Conservation (phyloP, 1,284 basidiomycete genomes). For the Trametes sp. region DNA sequence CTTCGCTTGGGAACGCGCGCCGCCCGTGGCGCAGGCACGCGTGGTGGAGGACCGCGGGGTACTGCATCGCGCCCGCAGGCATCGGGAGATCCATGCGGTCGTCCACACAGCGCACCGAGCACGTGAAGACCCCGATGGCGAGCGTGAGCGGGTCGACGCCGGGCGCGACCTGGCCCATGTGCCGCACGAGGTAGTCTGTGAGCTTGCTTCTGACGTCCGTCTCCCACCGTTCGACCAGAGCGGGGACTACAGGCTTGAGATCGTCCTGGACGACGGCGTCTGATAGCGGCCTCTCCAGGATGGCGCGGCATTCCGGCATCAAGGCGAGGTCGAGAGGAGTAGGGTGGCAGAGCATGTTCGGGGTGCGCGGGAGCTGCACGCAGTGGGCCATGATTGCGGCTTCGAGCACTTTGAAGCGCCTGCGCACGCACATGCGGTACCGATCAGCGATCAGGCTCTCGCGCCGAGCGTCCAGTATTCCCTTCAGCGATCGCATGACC, state of each 20-base stretch:
- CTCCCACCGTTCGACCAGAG: not conserved
- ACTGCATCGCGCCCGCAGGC: not conserved
- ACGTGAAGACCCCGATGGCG: not conserved
- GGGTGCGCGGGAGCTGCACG: not conserved
- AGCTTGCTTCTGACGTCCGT: not conserved
- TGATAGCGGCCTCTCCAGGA: not conserved
- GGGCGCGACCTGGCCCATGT: not conserved
- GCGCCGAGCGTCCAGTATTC: not conserved
- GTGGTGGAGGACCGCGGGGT: not conserved
- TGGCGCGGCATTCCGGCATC: not conserved
- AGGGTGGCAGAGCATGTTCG: not conserved
- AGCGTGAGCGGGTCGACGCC: slow-evolving; percentile 2
- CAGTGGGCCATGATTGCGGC: not conserved
- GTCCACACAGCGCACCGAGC: not conserved
- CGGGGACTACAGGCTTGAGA: not conserved
- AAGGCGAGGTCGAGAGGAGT: not conserved
- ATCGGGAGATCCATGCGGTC: not conserved
- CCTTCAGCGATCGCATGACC: not conserved
- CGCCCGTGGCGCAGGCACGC: not conserved
- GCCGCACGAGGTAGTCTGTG: not conserved
- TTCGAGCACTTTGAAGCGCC: not conserved
- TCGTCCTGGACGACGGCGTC: not conserved
- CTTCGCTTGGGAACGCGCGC: too few relatives aligned
- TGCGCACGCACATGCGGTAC: not conserved
- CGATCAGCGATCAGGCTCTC: not conserved